Percentiles rank a stretch among this genome's conserved stretches.
Evolutionary conservation across 129 eudicot genomes (phyloP).

Genomic region (Scalesia atractyloides): DNA sequence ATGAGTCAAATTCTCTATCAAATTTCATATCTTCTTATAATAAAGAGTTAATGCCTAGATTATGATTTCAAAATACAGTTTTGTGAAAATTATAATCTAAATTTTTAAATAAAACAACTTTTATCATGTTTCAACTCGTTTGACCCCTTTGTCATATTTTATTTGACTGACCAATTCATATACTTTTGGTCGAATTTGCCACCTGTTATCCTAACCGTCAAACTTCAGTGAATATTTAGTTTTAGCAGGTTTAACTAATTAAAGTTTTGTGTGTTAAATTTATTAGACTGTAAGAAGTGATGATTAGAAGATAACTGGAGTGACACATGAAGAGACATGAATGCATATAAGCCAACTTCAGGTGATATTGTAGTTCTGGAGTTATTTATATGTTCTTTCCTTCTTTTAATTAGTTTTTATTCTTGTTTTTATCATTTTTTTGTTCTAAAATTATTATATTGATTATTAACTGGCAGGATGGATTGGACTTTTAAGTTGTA

Average conservation of each 20-base stretch:
- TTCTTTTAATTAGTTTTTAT: slow-evolving; percentile 22
- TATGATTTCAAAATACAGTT: not conserved
- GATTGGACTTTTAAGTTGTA: not conserved
- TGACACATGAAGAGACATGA: slow-evolving; percentile 31
- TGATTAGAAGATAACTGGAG: slow-evolving; percentile 47
- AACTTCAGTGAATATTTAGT: slow-evolving; percentile 10
- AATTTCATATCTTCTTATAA: not conserved
- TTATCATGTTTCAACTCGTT: not conserved
- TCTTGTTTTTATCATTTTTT: not conserved
- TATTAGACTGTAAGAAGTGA: slow-evolving; percentile 46
- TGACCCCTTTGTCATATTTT: not conserved
- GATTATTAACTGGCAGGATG: not conserved
- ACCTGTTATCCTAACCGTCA: not conserved
- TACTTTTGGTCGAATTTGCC: not conserved
- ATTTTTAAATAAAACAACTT: not conserved
- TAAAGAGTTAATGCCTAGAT: not conserved
- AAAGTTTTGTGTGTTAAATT: not conserved
- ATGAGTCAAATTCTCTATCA: no score
- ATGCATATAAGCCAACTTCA: slow-evolving; percentile 22
- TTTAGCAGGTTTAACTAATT: not conserved
- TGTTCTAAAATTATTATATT: slow-evolving; percentile 13
- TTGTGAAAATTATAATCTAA: not conserved
- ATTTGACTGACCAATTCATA: not conserved
- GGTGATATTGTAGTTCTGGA: slow-evolving; percentile 18
- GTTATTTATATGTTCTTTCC: slow-evolving; percentile 23